Evolutionary conservation across 768 basidiomycete species (phyloP), one percentile per base, ranked within the genome.

Genomic region (Kockovaella imperatae): DNA sequence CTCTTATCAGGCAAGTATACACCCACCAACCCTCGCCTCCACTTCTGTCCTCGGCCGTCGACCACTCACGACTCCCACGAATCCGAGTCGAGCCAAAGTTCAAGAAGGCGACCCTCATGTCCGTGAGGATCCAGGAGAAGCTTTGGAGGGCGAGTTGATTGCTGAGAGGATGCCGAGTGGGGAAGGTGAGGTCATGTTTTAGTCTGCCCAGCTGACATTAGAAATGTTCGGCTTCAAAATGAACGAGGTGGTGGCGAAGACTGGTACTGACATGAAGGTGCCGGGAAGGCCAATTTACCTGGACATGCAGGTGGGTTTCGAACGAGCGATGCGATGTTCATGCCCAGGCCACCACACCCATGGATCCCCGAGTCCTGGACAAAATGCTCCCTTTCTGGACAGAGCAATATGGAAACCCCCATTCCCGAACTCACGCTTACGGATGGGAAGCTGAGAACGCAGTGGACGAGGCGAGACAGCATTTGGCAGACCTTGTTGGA

Each of bases 401-500:
- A 4, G 87, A 97, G 69, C 87, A 88, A 69, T 97, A 84, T 65
- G 95, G 95, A 3, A 99, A 97, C 72, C 93, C 95, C 7, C 95
- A 97, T 69, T 91, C 88, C 69, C 81, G 95, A 47, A 97, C 95
- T 24, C 95, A 99, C 72, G 89, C 95, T 0, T 99, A 97, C 70
- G 95, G 95, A 3, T 99, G 95, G 95, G 95, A 99, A 73, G 88
- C 93, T 5, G 95, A 99, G 64, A 78, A 83, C 63, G 95, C 85
- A 0, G 87, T 95, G 5, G 95, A 97, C 67, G 81, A 83, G 53
- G 91, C 89, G 2, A 80, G 95, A 45, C 83, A 96, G 87, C 78
- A 93, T 64, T 77, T 97, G 26, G 95, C 95, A 26, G 82, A 84
- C 62, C 75, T 99, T 45, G 85, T 99, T 70, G 89, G 91, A 29